Conservation (phyloP, 345 rosid species). For the Eucalyptus dawsonii region DNA sequence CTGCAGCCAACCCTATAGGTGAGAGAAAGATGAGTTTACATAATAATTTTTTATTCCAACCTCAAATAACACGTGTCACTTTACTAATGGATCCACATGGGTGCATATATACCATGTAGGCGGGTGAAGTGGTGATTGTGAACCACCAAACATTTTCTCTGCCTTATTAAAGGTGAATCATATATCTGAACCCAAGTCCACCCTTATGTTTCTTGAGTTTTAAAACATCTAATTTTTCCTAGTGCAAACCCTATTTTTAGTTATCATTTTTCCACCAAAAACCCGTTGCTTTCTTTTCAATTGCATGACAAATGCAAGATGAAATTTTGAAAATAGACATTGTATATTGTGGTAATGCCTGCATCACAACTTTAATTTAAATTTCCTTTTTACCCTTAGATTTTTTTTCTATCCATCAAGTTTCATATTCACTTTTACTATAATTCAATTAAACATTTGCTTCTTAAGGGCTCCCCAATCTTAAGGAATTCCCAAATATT, state of each 20-base stretch:
- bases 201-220: background rate
- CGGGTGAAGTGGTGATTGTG: too few relatives aligned
- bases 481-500: background rate
- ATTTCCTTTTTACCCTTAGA: background rate
- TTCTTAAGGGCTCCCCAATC: background rate
- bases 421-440: background rate
- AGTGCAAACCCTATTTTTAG: background rate
- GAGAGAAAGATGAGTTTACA: too few relatives aligned
- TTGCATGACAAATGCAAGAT: background rate
- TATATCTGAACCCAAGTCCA: background rate
- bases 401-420: background rate
- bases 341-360: background rate
- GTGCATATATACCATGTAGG: too few relatives aligned
- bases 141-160: too few relatives aligned
- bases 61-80: too few relatives aligned
- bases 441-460: background rate
- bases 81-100: too few relatives aligned
- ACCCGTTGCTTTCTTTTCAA: background rate
- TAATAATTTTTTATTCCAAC: too few relatives aligned
- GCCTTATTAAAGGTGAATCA: too few relatives aligned
- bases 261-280: background rate
- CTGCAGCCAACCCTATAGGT: too few relatives aligned
- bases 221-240: background rate
- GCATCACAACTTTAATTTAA: background rate
- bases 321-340: background rate